Conservation (phyloP, 1,284 basidiomycete species). For the Lentinula novae-zelandiae region DNA sequence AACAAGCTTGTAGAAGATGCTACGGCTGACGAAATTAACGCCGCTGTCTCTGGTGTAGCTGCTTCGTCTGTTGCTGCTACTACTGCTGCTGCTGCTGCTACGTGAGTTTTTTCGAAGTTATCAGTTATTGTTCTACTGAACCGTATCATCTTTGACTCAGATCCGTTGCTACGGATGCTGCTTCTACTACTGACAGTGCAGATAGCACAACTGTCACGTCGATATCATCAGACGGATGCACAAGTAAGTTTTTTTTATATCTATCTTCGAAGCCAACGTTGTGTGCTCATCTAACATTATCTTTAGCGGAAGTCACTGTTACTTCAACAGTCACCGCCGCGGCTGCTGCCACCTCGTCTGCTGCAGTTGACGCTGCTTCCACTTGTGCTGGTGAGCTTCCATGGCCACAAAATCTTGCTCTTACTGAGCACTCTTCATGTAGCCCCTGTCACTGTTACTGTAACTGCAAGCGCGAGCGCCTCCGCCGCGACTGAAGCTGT, state of each 20-base stretch:
- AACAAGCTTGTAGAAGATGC: constrained; percentile 49
- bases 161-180: constrained; percentile 2
- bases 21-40: constrained; percentile 55
- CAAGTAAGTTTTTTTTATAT: neutral
- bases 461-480: constrained; percentile 12
- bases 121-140: neutral
- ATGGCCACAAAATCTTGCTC: neutral
- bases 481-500: neutral
- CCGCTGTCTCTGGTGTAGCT: constrained; percentile 33
- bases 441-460: constrained; percentile 20
- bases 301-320: neutral
- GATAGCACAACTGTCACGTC: constrained; percentile 10
- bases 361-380: constrained; percentile 12
- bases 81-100: constrained; percentile 11
- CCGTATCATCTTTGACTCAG: neutral
- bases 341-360: constrained; percentile 11
- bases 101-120: constrained; percentile 4
- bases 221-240: neutral
- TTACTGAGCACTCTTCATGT: neutral
- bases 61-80: constrained; percentile 14
- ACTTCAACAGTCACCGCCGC: constrained; percentile 12
- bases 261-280: neutral
- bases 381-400: neutral
- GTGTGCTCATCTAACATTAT: neutral
- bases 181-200: constrained; percentile 3